Evolutionary conservation across 106 monocot species (phyloP).

Genomic region (Dioscorea dumetorum): DNA sequence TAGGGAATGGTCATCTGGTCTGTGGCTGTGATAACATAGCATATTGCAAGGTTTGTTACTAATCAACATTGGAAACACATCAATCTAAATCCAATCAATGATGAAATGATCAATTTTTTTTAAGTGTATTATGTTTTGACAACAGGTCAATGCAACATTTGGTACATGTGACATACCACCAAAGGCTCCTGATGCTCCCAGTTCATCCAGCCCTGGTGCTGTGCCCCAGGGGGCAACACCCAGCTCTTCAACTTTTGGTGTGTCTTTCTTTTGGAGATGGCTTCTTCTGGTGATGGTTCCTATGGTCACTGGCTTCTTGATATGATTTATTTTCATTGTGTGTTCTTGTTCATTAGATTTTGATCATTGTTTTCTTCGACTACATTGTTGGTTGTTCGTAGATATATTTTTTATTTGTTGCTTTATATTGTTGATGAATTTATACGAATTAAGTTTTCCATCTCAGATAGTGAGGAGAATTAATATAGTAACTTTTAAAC

Average conservation of each 20-base stretch:
- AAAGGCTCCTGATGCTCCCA: background rate
- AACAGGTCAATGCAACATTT: conserved; percentile 27
- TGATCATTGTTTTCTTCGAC: no score
- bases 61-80: no score
- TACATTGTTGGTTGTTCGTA: background rate
- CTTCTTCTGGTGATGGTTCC: background rate
- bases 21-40: conserved; percentile 32
- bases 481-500: no score
- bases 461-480: background rate
- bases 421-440: background rate
- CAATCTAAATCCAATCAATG: no score
- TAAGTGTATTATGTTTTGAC: no score
- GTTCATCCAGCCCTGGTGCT: background rate
- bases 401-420: background rate
- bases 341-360: no score
- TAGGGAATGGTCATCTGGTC: conserved; percentile 27
- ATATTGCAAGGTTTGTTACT: conserved; percentile 28
- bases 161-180: conserved; percentile 22
- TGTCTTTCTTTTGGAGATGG: background rate
- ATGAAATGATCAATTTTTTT: background rate
- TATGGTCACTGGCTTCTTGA: background rate
- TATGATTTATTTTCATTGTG: conserved; percentile 1
- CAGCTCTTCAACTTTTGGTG: background rate
- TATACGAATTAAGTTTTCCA: no score
- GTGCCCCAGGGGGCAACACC: background rate